These are phyloP conservation scores for Nannochloropsis salina DNA, from an alignment of 108 stramenopile genomes.

Conservation along the genomic window DNA sequence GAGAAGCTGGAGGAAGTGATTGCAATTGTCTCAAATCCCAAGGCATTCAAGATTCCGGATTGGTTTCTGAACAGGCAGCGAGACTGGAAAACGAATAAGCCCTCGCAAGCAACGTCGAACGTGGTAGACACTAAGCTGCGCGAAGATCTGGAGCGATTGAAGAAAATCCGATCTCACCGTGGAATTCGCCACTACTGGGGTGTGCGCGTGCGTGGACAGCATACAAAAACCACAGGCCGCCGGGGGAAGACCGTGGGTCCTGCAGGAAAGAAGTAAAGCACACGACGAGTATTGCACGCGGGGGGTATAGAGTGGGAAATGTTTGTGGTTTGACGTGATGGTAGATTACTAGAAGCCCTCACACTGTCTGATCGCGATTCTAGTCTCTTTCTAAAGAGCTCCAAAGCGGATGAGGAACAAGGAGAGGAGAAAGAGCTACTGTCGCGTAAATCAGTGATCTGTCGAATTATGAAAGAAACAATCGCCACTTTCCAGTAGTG, in stretches of 20 bases:
- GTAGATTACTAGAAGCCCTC: no score
- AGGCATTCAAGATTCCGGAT: constrained; percentile 97
- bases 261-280: constrained; percentile 41
- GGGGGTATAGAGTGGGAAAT: no score
- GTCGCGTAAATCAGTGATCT: no score
- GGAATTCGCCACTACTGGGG: constrained; percentile 99
- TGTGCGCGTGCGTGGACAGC: constrained; percentile 98
- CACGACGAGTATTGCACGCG: no score
- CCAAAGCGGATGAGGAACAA: no score
- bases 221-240: constrained; percentile 99
- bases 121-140: constrained; percentile 94
- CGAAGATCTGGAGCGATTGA: constrained; percentile 95
- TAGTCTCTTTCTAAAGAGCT: no score
- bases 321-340: no score
- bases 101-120: constrained; percentile 92
- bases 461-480: no score
- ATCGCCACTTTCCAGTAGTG: no score
- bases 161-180: constrained; percentile 78
- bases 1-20: constrained; percentile 99
- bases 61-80: constrained; percentile 99
- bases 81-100: constrained; percentile 98
- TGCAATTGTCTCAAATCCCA: constrained; percentile 95
- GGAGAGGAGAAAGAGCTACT: no score
- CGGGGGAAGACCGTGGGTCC: constrained; percentile 48
- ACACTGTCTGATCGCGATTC: no score